phyloP scores from a whole-genome alignment of 495 filamentous ascomycete genomes.

The Penicillium herquei region DNA sequence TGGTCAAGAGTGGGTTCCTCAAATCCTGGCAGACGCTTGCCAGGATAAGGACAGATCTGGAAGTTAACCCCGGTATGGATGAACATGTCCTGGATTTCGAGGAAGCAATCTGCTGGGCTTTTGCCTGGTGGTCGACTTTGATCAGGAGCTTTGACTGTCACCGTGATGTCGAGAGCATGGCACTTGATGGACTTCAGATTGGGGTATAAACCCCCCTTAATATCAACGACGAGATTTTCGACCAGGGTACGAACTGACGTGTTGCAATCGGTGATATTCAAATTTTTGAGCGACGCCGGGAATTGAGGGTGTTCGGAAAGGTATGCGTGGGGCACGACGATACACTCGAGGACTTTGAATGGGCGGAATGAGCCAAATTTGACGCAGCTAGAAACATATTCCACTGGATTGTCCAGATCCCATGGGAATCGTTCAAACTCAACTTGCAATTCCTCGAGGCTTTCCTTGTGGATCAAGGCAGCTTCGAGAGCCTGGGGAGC shows the following conservation, averaged over 20 bases:
- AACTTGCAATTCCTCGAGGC: slow-evolving; percentile 16
- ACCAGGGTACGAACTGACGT: slow-evolving; percentile 18
- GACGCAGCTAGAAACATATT: slow-evolving; percentile 2
- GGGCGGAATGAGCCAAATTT: slow-evolving; percentile 22
- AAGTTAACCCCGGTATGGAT: slow-evolving; percentile 23
- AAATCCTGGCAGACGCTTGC: not conserved
- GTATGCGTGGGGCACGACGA: slow-evolving; percentile 18
- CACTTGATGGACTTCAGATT: not conserved
- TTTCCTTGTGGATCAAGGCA: slow-evolving; percentile 20
- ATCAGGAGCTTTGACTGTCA: slow-evolving; percentile 17
- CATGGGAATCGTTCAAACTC: slow-evolving; percentile 6
- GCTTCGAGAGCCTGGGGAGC: slow-evolving; percentile 16
- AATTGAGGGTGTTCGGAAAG: slow-evolving; percentile 23
- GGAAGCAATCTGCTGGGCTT: slow-evolving; percentile 20
- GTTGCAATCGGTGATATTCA: slow-evolving; percentile 25
- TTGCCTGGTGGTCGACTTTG: slow-evolving; percentile 17
- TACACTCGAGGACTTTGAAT: slow-evolving; percentile 19
- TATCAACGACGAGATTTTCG: slow-evolving; percentile 19
- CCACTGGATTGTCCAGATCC: not conserved
- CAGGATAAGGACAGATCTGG: slow-evolving; percentile 12
- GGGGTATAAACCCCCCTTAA: slow-evolving; percentile 19
- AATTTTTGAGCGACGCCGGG: slow-evolving; percentile 13
- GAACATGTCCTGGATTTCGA: slow-evolving; percentile 17
- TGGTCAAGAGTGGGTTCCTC: not conserved
- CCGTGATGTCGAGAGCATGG: slow-evolving; percentile 13